A percentile compares a stretch with the other conserved stretches of the same genome.
Conservation (phyloP, 2,329 filamentous ascomycete genomes). For the Penicillium olsonii region DNA sequence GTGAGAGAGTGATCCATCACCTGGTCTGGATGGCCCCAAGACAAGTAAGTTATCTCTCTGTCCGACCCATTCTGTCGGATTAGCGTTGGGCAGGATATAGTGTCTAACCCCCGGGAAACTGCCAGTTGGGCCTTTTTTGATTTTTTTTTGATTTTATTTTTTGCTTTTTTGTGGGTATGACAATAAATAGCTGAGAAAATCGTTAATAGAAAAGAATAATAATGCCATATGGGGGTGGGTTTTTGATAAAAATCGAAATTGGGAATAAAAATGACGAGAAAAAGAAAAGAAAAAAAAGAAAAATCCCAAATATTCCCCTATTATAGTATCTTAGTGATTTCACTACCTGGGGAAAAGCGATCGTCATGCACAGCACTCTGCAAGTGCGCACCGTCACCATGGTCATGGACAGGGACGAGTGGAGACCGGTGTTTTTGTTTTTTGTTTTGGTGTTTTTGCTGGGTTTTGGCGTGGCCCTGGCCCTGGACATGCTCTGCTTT, state of each 20-base stretch:
- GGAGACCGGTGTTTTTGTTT: constrained; percentile 15
- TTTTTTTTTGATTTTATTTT: no score
- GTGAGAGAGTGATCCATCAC: constrained; percentile 27
- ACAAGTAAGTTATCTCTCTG: constrained; percentile 23
- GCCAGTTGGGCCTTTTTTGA: constrained; percentile 7
- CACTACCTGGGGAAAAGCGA: constrained; percentile 19
- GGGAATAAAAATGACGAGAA: neutral
- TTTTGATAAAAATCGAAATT: neutral
- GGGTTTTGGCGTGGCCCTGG: neutral
- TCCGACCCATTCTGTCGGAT: constrained; percentile 24
- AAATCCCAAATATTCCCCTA: constrained; percentile 2
- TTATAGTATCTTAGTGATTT: neutral
- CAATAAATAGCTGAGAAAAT: neutral
- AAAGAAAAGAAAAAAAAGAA: neutral
- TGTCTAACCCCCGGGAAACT: constrained; percentile 10
- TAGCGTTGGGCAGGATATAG: constrained; percentile 25
- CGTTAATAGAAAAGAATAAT: neutral
- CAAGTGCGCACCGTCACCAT: constrained; percentile 29
- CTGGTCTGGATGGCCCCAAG: constrained; percentile 17
- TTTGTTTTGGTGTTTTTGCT: no score
- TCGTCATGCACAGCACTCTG: constrained; percentile 21
- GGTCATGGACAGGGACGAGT: constrained; percentile 30
- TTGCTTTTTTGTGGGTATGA: neutral
- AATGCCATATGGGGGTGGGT: neutral
- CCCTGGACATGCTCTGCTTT: no score